phyloP scores from a whole-genome alignment of 176 grass and related monocot genomes.

The Saccharum officinarum region DNA sequence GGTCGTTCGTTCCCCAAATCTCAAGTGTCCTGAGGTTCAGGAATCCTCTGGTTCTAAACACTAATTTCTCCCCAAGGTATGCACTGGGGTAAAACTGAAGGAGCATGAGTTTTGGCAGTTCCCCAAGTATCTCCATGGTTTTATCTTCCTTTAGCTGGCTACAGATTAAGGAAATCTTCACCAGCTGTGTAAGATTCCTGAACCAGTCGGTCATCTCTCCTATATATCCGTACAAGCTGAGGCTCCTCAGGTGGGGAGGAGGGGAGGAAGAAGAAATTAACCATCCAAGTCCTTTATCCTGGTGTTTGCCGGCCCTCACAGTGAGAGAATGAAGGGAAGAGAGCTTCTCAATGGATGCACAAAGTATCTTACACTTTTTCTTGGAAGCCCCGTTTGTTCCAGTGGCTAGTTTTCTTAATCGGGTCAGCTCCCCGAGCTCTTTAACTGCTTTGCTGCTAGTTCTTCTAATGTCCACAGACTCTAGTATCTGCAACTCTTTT shows the following conservation, averaged over 20 bases:
- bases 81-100: accelerated
- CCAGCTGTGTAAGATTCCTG: neutral
- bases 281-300: neutral
- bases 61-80: neutral
- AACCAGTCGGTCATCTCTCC: neutral
- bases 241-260: neutral
- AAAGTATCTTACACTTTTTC: neutral
- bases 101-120: neutral
- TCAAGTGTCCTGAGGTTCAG: neutral
- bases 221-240: neutral
- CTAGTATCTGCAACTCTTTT: neutral
- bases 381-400: neutral
- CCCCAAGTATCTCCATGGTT: neutral
- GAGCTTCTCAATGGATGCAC: conserved; percentile 10
- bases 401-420: neutral
- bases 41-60: neutral
- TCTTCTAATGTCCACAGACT: neutral
- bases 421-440: neutral
- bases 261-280: neutral
- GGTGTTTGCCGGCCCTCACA: neutral
- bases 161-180: accelerated
- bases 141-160: neutral
- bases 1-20: no score
- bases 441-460: neutral
- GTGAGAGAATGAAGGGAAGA: neutral